Conservation (phyloP, 495 filamentous ascomycete species). For the Aspergillus ellipticus region DNA sequence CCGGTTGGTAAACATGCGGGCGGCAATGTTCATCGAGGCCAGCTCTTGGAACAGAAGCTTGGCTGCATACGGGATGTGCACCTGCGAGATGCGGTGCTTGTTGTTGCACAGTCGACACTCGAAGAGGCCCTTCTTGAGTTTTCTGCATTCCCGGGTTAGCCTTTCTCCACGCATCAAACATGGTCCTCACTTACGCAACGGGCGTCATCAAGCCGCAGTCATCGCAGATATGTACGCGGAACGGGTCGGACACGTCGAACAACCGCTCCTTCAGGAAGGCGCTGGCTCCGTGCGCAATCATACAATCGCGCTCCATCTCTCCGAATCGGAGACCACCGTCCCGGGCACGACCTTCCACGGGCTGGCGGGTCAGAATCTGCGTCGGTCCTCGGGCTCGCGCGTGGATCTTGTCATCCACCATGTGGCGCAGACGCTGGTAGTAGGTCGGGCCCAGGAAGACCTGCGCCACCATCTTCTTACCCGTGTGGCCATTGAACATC, state of each 20-base stretch:
- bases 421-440: slow-evolving; percentile 97
- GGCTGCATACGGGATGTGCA: slow-evolving; percentile 96
- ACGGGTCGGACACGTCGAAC: slow-evolving; percentile 97
- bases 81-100: slow-evolving; percentile 95
- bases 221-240: slow-evolving; percentile 96
- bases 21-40: slow-evolving; percentile 95
- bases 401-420: slow-evolving; percentile 99
- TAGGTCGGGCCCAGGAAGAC: slow-evolving; percentile 98
- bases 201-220: slow-evolving; percentile 99
- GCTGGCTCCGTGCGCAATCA: slow-evolving; percentile 97
- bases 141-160: slow-evolving; percentile 62
- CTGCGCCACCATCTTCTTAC: slow-evolving; percentile 85
- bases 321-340: slow-evolving; percentile 98
- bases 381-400: slow-evolving; percentile 91
- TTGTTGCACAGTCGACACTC: slow-evolving; percentile 98
- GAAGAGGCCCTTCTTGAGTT: slow-evolving; percentile 88
- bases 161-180: too few species aligned
- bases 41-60: slow-evolving; percentile 99
- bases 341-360: slow-evolving; percentile 95
- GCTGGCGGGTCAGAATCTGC: slow-evolving; percentile 95
- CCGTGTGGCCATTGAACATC: slow-evolving; percentile 98
- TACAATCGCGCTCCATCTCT: slow-evolving; percentile 99
- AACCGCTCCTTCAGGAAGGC: slow-evolving; percentile 96
- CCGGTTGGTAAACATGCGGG: slow-evolving; percentile 87
- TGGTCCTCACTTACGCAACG: slow-evolving; percentile 92